Percentiles rank a stretch among this genome's conserved stretches.
Evolutionary conservation across 108 stramenopile species (phyloP).

Genomic region (Cyclotella atomus): DNA sequence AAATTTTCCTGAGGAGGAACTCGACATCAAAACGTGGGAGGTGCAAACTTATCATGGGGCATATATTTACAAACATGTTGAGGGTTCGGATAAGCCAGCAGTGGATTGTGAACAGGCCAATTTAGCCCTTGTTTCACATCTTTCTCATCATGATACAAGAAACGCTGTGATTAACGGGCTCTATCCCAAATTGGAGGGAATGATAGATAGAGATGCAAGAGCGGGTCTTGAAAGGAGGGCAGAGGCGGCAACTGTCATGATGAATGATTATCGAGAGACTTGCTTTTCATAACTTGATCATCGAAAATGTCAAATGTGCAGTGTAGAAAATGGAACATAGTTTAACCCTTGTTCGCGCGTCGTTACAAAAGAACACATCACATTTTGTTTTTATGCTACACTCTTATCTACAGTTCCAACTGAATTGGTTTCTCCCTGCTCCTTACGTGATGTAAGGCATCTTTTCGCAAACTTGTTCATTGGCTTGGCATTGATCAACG

Average conservation of each 20-base stretch:
- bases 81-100: not conserved
- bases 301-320: too few species aligned
- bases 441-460: not conserved
- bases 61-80: not conserved
- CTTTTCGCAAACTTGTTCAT: not conserved
- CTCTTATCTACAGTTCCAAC: too few species aligned
- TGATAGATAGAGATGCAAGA: not conserved
- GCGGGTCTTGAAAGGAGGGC: conserved; percentile 9
- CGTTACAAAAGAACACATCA: too few species aligned
- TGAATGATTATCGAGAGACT: conserved; percentile 8
- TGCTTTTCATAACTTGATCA: not conserved
- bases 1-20: not conserved
- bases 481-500: conserved; percentile 20
- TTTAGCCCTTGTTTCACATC: not conserved
- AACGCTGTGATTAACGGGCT: not conserved
- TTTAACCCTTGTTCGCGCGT: too few species aligned
- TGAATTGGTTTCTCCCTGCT: not conserved
- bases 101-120: conserved; percentile 11
- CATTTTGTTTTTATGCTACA: too few species aligned
- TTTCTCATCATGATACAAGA: conserved; percentile 14
- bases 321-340: too few species aligned
- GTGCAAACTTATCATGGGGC: not conserved
- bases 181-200: conserved; percentile 5
- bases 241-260: conserved; percentile 10
- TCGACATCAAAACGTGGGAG: conserved; percentile 13